Conservation (phyloP, 106 monocot genomes). For the Acorus calamus region DNA sequence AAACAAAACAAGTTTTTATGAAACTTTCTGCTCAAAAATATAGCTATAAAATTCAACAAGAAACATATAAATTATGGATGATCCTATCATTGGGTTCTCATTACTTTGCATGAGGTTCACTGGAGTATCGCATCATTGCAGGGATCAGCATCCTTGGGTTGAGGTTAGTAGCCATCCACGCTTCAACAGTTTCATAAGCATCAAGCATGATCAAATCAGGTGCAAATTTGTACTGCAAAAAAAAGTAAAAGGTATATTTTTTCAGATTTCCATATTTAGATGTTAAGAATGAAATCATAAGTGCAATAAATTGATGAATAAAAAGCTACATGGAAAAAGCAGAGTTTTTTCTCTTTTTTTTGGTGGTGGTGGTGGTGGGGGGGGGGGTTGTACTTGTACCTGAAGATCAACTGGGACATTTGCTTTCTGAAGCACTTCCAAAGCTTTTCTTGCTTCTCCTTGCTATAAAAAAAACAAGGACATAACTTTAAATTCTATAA, state of each 20-base stretch:
- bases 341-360: too few species aligned
- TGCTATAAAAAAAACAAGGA: constrained; percentile 33
- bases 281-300: too few species aligned
- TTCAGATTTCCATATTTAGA: too few species aligned
- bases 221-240: constrained; percentile 96
- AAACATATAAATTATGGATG: too few species aligned
- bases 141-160: constrained; percentile 96
- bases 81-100: too few species aligned
- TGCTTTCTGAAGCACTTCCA: constrained; percentile 82
- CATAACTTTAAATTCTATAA: background rate
- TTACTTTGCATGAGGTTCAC: constrained; percentile 99
- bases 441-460: constrained; percentile 92
- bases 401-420: constrained; percentile 84
- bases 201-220: constrained; percentile 94
- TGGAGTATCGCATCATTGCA: constrained; percentile 99
- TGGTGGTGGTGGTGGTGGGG: too few species aligned
- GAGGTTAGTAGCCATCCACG: constrained; percentile 89
- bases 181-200: constrained; percentile 98
- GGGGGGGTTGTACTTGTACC: constrained; percentile 18
- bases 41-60: too few species aligned
- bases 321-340: background rate
- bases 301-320: constrained; percentile 1
- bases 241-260: background rate
- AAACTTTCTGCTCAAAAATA: background rate
- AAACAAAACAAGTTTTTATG: background rate